These are phyloP conservation scores for Phytophthora colocasiae DNA, from an alignment of 352 stramenopile genomes.

Conservation along the genomic window DNA sequence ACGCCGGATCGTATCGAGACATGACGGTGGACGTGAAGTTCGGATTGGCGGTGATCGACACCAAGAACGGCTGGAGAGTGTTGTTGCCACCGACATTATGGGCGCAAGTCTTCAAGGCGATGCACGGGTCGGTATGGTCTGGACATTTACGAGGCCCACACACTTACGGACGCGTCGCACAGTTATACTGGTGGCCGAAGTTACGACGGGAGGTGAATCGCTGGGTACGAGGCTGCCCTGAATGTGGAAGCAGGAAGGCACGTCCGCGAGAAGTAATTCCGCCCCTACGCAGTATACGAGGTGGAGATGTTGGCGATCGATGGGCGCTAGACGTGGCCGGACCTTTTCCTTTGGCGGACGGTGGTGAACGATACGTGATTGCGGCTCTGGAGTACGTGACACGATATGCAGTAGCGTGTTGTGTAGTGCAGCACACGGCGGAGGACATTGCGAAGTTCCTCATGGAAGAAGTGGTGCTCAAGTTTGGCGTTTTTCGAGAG, in stretches of 20 bases:
- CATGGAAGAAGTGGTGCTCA: background rate
- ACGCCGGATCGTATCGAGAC: background rate
- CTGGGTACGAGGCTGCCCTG: background rate
- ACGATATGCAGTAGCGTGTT: background rate
- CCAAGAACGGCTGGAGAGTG: background rate
- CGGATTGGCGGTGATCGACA: background rate
- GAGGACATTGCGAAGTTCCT: background rate
- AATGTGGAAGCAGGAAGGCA: background rate
- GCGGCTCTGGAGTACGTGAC: background rate
- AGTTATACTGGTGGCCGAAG: background rate
- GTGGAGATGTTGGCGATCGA: background rate
- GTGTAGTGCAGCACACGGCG: background rate
- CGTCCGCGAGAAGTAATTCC: background rate
- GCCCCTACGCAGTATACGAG: background rate
- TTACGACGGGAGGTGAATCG: background rate
- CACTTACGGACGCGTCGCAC: background rate
- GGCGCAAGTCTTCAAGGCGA: background rate
- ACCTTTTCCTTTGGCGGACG: background rate
- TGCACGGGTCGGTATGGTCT: background rate
- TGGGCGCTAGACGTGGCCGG: background rate
- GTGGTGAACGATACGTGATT: background rate
- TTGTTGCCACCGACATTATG: background rate
- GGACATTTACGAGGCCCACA: background rate
- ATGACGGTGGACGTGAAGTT: background rate
- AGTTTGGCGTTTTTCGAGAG: background rate